Conservation (phyloP, 306 rosid species). For the Neltuma alba region DNA sequence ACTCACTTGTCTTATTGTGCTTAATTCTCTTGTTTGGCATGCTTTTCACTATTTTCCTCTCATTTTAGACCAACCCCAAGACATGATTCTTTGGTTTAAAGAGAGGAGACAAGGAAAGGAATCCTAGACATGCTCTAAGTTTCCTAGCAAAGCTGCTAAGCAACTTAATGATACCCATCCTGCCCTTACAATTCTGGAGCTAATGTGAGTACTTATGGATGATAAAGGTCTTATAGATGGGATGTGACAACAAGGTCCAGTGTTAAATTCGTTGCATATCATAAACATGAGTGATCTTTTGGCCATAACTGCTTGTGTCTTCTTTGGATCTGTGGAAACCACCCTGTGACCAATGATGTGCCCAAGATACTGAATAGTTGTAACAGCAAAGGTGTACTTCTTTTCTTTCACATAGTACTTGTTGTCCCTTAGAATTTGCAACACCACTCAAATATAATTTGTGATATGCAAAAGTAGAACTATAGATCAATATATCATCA, state of each 20-base stretch:
- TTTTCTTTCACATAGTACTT: no score
- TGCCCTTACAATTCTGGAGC: conserved; percentile 92
- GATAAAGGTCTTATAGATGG: conserved; percentile 94
- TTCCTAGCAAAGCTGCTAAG: conserved; percentile 90
- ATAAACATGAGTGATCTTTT: neutral
- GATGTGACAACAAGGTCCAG: conserved; percentile 81
- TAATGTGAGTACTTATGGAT: conserved; percentile 91
- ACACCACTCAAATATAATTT: no score
- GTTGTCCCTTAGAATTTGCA: no score
- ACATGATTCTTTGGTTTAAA: conserved; percentile 84
- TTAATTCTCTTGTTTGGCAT: conserved; percentile 21
- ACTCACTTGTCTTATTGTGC: neutral
- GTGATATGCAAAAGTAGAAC: no score
- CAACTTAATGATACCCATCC: conserved; percentile 99
- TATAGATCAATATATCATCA: no score
- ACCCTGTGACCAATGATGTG: no score
- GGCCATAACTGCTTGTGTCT: no score
- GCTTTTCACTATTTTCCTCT: conserved; percentile 26
- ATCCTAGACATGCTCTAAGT: conserved; percentile 80
- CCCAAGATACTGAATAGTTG: no score
- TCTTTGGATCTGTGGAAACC: no score
- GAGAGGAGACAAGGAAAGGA: conserved; percentile 76
- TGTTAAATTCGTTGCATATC: conserved; percentile 24
- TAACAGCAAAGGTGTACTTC: no score
- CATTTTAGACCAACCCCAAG: conserved; percentile 58